Conservation (phyloP, 2,329 filamentous ascomycete genomes). For the Epichloe bromicola region DNA sequence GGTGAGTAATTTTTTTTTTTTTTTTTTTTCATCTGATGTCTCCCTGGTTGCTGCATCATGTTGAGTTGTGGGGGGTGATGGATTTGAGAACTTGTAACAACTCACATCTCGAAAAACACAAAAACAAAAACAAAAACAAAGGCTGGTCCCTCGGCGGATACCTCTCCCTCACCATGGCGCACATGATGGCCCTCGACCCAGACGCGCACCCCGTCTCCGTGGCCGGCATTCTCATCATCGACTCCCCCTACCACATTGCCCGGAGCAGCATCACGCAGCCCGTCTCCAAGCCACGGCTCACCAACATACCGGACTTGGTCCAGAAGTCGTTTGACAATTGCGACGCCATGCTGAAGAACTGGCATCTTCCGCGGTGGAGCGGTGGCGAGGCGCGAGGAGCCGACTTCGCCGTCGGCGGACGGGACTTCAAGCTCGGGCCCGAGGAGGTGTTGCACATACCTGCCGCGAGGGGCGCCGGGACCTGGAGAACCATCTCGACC, state of each 20-base stretch:
- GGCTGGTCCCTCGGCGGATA: constrained; percentile 20
- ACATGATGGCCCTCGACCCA: constrained; percentile 13
- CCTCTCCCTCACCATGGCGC: constrained; percentile 15
- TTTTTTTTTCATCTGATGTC: not conserved
- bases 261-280: constrained; percentile 7
- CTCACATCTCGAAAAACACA: not conserved
- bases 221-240: constrained; percentile 16
- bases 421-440: constrained; percentile 8
- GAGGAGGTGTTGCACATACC: constrained; percentile 12
- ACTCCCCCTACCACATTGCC: constrained; percentile 17
- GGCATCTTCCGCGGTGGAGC: constrained; percentile 16
- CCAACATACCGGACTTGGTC: constrained; percentile 13
- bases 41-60: not conserved
- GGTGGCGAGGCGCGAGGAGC: constrained; percentile 8
- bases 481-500: constrained; percentile 8
- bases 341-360: constrained; percentile 17
- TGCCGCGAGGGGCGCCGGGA: constrained; percentile 4
- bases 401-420: constrained; percentile 9
- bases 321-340: constrained; percentile 18
- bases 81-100: too few species aligned
- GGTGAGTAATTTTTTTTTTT: constrained; percentile 10
- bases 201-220: constrained; percentile 11
- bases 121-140: constrained; percentile 2
- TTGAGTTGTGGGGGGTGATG: too few species aligned
- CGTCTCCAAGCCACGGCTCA: constrained; percentile 9